A percentile compares a stretch with the other conserved stretches of the same genome.
Conservation (phyloP, 345 rosid genomes). For the Eutrema japonicum region DNA sequence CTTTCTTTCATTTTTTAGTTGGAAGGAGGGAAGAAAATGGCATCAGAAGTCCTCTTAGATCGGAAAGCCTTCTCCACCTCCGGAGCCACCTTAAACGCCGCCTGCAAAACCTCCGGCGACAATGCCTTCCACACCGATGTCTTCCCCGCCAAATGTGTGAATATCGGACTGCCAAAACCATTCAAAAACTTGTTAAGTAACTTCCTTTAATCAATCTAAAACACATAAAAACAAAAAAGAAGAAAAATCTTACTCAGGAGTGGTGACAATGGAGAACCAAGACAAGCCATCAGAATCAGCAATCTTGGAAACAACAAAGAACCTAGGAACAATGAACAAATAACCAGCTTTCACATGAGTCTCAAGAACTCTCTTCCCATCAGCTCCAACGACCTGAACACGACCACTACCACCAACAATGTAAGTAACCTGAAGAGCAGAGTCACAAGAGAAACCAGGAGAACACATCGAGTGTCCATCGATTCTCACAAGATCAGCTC, state of each 20-base stretch:
- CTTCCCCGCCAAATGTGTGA: conserved; percentile 90
- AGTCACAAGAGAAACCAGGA: conserved; percentile 95
- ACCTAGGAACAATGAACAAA: conserved; percentile 86
- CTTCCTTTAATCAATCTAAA: neutral
- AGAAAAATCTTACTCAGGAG: conserved; percentile 70
- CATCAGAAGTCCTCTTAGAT: conserved; percentile 73
- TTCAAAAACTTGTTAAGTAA: neutral
- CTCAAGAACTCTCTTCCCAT: conserved; percentile 76
- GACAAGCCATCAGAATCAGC: conserved; percentile 75
- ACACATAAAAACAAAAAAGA: neutral
- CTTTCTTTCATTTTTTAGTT: conserved; percentile 32
- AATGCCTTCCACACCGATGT: conserved; percentile 84
- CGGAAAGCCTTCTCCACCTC: conserved; percentile 72
- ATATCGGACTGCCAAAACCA: conserved; percentile 63
- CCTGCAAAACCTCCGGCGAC: conserved; percentile 78
- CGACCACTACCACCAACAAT: conserved; percentile 78
- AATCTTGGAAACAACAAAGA: conserved; percentile 83
- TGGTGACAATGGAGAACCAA: conserved; percentile 94
- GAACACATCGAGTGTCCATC: conserved; percentile 90
- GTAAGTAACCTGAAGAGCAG: conserved; percentile 84
- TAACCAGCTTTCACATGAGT: conserved; percentile 69
- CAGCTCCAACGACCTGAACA: conserved; percentile 76
- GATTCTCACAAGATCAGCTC: conserved; percentile 84
- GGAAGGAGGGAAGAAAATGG: conserved; percentile 85
- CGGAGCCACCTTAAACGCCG: conserved; percentile 63